These are phyloP conservation scores for Didymella glomerata DNA, from an alignment of 2,329 filamentous ascomycete species.

Conservation along the genomic window DNA sequence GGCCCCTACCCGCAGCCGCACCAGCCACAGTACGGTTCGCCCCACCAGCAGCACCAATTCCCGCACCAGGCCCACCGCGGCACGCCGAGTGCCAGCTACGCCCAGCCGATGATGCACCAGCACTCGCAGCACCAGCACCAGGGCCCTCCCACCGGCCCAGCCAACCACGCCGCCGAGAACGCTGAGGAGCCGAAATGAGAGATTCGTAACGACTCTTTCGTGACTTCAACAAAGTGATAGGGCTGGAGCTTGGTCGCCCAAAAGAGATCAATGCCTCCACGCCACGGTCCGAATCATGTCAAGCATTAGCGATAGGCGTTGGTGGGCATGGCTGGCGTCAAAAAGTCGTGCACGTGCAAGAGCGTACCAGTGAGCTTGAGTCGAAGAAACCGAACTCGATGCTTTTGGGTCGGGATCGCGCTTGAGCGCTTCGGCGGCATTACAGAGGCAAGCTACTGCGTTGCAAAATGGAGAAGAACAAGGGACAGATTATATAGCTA, in stretches of 20 bases:
- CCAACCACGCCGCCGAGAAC: slow-evolving; percentile 45
- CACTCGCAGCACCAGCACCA: slow-evolving; percentile 52
- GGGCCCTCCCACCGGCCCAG: slow-evolving; percentile 46
- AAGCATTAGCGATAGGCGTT: slow-evolving; percentile 53
- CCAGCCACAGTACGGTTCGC: slow-evolving; percentile 51
- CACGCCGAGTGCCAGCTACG: slow-evolving; percentile 52
- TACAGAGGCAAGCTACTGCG: background rate
- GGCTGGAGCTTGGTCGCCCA: slow-evolving; percentile 12
- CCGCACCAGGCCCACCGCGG: slow-evolving; percentile 51
- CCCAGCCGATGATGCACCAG: slow-evolving; percentile 54
- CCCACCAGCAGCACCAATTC: slow-evolving; percentile 53
- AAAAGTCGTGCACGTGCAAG: slow-evolving; percentile 5
- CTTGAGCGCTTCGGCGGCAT: slow-evolving; percentile 1
- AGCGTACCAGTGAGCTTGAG: background rate
- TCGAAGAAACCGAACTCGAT: background rate
- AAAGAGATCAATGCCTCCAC: slow-evolving; percentile 39
- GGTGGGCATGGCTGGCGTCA: slow-evolving; percentile 32
- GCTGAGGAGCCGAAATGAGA: slow-evolving; percentile 51
- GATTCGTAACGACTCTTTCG: slow-evolving; percentile 20
- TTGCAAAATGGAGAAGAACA: background rate
- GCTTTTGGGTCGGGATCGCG: too few relatives aligned
- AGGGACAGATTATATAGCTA: slow-evolving; percentile 8
- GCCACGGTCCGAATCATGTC: slow-evolving; percentile 40
- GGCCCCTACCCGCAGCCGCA: slow-evolving; percentile 52
- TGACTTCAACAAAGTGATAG: slow-evolving; percentile 16